phyloP scores from a whole-genome alignment of 176 grass and related monocot genomes.

The Pharus latifolius region DNA sequence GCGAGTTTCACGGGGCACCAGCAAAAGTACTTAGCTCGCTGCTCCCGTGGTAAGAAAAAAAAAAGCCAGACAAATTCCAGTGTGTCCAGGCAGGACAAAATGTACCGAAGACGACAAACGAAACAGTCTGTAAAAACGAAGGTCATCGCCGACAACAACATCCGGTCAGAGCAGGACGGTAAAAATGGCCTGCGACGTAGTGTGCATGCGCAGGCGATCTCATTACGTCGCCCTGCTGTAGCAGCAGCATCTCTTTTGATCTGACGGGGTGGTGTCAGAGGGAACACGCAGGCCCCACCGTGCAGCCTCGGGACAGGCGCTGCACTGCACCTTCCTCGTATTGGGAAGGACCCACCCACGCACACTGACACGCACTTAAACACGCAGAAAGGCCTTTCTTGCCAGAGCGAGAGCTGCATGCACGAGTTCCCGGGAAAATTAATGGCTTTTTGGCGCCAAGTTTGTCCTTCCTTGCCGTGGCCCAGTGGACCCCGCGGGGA shows the following conservation, averaged over 20 bases:
- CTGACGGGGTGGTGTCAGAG: not conserved
- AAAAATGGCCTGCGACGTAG: not conserved
- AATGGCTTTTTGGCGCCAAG: not conserved
- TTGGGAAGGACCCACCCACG: not conserved
- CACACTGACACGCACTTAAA: not conserved
- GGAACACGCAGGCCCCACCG: not conserved
- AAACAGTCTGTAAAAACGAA: not conserved
- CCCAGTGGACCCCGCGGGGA: too few species aligned
- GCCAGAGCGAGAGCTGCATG: too few species aligned
- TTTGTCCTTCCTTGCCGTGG: too few species aligned
- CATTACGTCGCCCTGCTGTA: not conserved
- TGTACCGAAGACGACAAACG: too few species aligned
- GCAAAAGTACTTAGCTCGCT: not conserved
- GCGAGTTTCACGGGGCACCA: not conserved
- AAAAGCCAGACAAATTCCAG: too few species aligned
- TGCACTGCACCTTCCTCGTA: not conserved
- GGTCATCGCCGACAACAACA: not conserved
- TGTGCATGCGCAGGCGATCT: conserved; percentile 1
- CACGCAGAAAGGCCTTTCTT: not conserved
- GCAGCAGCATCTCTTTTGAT: not conserved
- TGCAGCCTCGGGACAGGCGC: not conserved
- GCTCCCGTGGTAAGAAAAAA: too few species aligned
- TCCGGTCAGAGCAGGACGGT: too few species aligned
- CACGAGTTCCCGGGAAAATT: not conserved
- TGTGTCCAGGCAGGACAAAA: too few species aligned